phyloP scores from a whole-genome alignment of 2,329 filamentous ascomycete genomes.

The Talaromyces sp. region DNA sequence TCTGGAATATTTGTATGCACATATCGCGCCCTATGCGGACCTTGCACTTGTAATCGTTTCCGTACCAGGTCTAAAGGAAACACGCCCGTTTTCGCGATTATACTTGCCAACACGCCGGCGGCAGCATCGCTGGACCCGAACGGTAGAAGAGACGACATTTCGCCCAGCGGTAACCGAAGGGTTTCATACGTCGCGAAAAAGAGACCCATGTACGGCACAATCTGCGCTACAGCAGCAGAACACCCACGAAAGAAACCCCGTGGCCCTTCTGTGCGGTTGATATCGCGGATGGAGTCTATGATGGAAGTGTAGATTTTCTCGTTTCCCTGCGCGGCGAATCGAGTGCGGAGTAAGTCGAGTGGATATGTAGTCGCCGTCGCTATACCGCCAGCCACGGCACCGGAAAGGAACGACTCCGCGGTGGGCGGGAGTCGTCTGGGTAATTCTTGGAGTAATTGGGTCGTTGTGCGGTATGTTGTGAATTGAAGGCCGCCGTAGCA shows the following conservation, averaged over 20 bases:
- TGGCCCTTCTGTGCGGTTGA: conserved; percentile 69
- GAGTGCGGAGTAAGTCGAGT: conserved; percentile 84
- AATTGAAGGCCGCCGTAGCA: conserved; percentile 89
- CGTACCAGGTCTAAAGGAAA: conserved; percentile 91
- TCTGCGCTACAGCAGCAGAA: conserved; percentile 76
- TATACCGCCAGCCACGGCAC: conserved; percentile 75
- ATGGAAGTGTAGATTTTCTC: conserved; percentile 76
- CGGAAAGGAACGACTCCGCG: conserved; percentile 77
- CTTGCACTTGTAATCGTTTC: conserved; percentile 93
- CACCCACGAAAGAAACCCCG: conserved; percentile 86
- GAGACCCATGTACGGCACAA: conserved; percentile 93
- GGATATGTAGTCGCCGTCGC: conserved; percentile 87
- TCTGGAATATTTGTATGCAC: conserved; percentile 84
- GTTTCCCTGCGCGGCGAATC: conserved; percentile 91
- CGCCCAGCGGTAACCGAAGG: conserved; percentile 58
- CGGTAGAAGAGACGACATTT: conserved; percentile 48
- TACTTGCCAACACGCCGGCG: conserved; percentile 74
- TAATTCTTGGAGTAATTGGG: conserved; percentile 61
- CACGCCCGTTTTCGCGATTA: conserved; percentile 81
- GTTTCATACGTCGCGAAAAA: conserved; percentile 91
- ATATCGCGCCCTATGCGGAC: conserved; percentile 75
- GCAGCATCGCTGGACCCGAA: conserved; percentile 79
- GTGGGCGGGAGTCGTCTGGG: conserved; percentile 57
- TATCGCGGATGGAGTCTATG: conserved; percentile 65
- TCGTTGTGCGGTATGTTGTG: conserved; percentile 75